Evolutionary conservation across 2,329 filamentous ascomycete species (phyloP).

Genomic region (Fusarium marasasianum): DNA sequence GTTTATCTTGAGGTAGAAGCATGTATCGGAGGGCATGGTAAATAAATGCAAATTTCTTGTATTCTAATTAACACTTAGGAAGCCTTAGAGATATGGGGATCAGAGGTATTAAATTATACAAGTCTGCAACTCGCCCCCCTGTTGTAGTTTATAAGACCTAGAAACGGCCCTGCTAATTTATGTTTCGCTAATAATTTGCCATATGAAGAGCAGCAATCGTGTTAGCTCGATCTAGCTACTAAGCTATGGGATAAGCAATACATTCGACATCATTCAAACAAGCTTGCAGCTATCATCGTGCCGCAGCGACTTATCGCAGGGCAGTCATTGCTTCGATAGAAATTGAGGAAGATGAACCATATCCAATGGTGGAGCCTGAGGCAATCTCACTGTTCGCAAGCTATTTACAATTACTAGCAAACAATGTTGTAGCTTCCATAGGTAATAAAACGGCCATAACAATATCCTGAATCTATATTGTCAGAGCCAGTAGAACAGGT

Average conservation of each 20-base stretch:
- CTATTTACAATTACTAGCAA: neutral
- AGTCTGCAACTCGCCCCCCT: fast-evolving
- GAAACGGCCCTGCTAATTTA: neutral
- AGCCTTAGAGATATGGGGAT: fast-evolving
- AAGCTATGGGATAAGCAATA: neutral
- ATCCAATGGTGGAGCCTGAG: neutral
- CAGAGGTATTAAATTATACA: no score
- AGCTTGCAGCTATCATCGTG: neutral
- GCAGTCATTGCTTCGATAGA: neutral
- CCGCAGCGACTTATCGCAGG: neutral
- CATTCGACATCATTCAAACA: neutral
- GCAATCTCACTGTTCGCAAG: neutral
- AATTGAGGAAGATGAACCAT: neutral
- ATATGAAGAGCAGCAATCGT: neutral
- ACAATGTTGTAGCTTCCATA: neutral
- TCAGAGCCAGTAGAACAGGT: neutral
- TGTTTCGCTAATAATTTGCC: no score
- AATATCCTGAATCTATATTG: neutral
- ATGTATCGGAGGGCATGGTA: no score
- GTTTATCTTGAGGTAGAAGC: no score
- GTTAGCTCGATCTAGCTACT: neutral
- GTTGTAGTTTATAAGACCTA: no score
- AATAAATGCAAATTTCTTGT: no score
- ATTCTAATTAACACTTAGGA: no score
- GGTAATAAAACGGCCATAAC: neutral